A percentile compares a stretch with the other conserved stretches of the same genome.
These are phyloP conservation scores for Vanrija sp. DNA, from an alignment of 1,284 basidiomycete genomes.

Conservation along the genomic window DNA sequence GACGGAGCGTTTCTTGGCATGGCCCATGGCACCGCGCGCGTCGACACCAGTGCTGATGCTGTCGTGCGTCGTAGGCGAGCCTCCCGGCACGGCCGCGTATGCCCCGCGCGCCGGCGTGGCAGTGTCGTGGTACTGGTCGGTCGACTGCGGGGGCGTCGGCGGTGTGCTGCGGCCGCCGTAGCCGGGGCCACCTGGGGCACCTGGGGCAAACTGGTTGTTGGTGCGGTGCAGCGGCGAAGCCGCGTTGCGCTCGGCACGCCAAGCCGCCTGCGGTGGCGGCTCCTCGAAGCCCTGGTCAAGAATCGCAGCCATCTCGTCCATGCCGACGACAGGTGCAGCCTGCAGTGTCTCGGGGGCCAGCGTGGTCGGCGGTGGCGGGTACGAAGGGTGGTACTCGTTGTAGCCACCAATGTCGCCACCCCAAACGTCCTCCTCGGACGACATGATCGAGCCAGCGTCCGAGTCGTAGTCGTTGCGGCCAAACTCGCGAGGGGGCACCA, in stretches of 20 bases:
- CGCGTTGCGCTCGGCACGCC: slow-evolving; percentile 21
- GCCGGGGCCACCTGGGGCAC: neutral
- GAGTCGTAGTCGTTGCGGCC: slow-evolving; percentile 45
- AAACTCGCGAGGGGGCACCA: slow-evolving; percentile 26
- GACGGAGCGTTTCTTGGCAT: too few relatives aligned
- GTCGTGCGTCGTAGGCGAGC: slow-evolving; percentile 2
- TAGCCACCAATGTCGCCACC: slow-evolving; percentile 61
- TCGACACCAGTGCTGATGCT: slow-evolving; percentile 10
- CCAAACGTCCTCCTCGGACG: slow-evolving; percentile 93
- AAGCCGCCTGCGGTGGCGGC: slow-evolving; percentile 37
- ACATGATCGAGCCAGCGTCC: slow-evolving; percentile 66
- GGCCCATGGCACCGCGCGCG: slow-evolving; percentile 7
- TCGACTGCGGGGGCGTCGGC: slow-evolving; percentile 1
- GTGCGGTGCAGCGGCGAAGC: slow-evolving; percentile 28
- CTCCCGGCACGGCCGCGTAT: neutral
- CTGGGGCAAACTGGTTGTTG: slow-evolving; percentile 5
- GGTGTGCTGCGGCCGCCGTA: neutral
- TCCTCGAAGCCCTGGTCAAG: slow-evolving; percentile 83
- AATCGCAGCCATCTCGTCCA: slow-evolving; percentile 78
- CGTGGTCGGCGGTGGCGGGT: slow-evolving; percentile 75
- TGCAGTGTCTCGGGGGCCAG: slow-evolving; percentile 54
- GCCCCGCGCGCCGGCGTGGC: neutral
- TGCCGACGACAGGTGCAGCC: slow-evolving; percentile 56
- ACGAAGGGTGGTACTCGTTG: slow-evolving; percentile 74
- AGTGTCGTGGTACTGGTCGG: neutral